Evolutionary conservation across 2,329 filamentous ascomycete genomes (phyloP).

Genomic region (Colletotrichum sp.): DNA sequence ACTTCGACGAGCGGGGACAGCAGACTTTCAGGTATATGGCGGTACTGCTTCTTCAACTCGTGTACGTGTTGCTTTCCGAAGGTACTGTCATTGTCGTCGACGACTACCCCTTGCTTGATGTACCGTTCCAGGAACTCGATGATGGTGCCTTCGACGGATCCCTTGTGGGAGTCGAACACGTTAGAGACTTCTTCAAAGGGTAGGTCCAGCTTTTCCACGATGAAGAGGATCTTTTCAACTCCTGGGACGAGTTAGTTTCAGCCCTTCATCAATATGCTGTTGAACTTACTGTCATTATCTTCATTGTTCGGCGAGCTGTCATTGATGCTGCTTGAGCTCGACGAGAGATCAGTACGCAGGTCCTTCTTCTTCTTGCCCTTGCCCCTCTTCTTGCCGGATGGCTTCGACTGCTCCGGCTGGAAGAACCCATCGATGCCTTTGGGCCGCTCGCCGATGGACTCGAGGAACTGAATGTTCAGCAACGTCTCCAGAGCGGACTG

Average conservation of each 20-base stretch:
- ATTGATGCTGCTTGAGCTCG: conserved; percentile 16
- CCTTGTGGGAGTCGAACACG: conserved; percentile 42
- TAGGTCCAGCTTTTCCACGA: conserved; percentile 48
- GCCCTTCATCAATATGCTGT: neutral
- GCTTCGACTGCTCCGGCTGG: conserved; percentile 53
- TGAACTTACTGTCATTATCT: conserved; percentile 5
- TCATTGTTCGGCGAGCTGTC: neutral
- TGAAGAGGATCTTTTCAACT: conserved; percentile 45
- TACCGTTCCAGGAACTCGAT: conserved; percentile 49
- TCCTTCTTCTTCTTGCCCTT: conserved; percentile 41
- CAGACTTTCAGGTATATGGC: conserved; percentile 48
- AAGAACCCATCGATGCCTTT: conserved; percentile 88
- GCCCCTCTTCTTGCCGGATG: conserved; percentile 25
- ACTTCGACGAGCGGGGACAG: conserved; percentile 47
- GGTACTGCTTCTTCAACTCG: conserved; percentile 40
- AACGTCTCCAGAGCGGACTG: conserved; percentile 78
- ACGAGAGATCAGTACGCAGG: neutral
- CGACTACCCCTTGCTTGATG: conserved; percentile 34
- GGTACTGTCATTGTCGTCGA: conserved; percentile 29
- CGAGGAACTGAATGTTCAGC: conserved; percentile 79
- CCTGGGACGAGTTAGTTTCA: conserved; percentile 23
- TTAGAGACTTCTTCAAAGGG: conserved; percentile 43
- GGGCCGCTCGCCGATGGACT: conserved; percentile 64
- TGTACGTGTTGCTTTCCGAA: conserved; percentile 32
- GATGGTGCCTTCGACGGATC: conserved; percentile 44